Conservation (phyloP, 176 grass and related monocot genomes). For the Triticum turgidum region DNA sequence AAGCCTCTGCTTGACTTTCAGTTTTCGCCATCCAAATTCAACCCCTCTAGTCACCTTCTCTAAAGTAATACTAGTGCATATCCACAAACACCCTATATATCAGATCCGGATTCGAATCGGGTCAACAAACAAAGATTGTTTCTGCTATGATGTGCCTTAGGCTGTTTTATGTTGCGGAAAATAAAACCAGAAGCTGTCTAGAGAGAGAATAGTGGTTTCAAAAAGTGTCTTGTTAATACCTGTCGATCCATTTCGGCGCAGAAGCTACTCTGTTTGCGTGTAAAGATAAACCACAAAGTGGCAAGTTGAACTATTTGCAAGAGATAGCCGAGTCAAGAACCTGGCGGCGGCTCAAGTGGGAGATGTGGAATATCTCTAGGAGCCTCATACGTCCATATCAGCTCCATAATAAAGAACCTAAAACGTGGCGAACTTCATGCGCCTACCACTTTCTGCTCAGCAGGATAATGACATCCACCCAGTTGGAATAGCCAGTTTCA, state of each 20-base stretch:
- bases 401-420: neutral
- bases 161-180: neutral
- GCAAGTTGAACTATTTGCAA: neutral
- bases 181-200: neutral
- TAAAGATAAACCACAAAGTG: neutral
- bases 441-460: neutral
- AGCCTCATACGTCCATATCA: neutral
- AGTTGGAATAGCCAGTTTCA: neutral
- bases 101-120: neutral
- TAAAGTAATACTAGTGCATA: neutral
- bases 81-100: neutral
- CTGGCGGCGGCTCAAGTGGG: neutral
- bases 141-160: neutral
- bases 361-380: neutral
- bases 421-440: neutral
- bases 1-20: neutral
- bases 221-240: conserved; percentile 14
- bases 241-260: neutral
- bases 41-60: neutral
- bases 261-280: conserved; percentile 5
- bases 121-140: neutral
- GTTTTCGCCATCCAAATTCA: neutral
- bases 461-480: neutral
- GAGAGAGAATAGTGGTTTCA: neutral
- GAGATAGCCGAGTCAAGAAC: neutral